A percentile compares a stretch with the other conserved stretches of the same genome.
phyloP scores from a whole-genome alignment of 495 filamentous ascomycete genomes.

The Xylaria palmicola region DNA sequence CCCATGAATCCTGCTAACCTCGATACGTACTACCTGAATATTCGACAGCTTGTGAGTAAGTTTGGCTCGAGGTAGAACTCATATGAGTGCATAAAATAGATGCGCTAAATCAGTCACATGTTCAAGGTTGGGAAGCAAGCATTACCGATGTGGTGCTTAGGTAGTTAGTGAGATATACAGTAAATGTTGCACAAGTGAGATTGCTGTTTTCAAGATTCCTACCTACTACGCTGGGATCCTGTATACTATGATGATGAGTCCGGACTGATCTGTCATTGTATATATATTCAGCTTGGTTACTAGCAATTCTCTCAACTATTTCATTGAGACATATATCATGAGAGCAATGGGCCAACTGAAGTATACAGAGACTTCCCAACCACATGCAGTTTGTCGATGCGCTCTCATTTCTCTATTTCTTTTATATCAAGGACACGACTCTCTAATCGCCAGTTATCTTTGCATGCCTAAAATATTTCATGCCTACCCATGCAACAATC shows the following conservation, averaged over 20 bases:
- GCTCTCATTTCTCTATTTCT: neutral
- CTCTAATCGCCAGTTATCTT: slow-evolving; percentile 63
- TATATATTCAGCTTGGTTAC: too few relatives aligned
- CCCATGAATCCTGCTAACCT: neutral
- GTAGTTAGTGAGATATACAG: neutral
- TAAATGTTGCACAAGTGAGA: neutral
- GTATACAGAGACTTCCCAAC: too few relatives aligned
- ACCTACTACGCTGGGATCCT: too few relatives aligned
- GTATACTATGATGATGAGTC: too few relatives aligned
- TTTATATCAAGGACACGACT: neutral
- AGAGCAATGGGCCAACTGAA: too few relatives aligned
- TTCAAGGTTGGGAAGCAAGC: too few relatives aligned
- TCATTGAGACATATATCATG: neutral
- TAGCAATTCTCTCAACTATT: too few relatives aligned
- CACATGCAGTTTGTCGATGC: neutral
- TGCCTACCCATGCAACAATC: slow-evolving; percentile 91
- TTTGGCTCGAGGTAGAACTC: neutral
- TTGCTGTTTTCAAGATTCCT: too few relatives aligned
- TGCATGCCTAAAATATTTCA: slow-evolving; percentile 99
- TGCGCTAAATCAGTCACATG: too few relatives aligned
- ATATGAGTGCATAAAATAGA: too few relatives aligned
- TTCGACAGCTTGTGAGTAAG: neutral
- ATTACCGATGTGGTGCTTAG: too few relatives aligned
- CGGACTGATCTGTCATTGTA: too few relatives aligned
- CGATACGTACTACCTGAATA: neutral